Evolutionary conservation across 768 basidiomycete species (phyloP), one percentile per base, ranked within the genome.

Genomic region (Gyrodon lividus): DNA sequence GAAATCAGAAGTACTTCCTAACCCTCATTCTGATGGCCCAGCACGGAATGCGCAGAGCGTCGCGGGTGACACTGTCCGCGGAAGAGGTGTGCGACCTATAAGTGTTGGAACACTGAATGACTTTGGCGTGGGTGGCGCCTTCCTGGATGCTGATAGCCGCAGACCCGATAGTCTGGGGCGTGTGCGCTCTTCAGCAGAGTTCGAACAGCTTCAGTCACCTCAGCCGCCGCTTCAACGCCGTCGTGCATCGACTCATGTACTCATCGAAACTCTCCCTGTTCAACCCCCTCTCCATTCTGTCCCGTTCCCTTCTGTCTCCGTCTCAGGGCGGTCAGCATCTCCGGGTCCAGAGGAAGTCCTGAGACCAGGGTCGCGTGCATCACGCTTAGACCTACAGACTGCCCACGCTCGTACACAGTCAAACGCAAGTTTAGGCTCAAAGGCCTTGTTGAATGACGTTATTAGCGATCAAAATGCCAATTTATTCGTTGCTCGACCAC

Each of bases 31-130:
- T 62, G 50, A 60, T 70, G 14, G 5, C 9, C 41, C 68, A 67
- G 35, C 74, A n/a, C 74, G 71, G 39, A 69, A 74, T 48, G 76
- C 74, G 37, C 71, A 71, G 23, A 74, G 77, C 17, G 72, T 76
- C 35, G 74, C 72, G 22, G 69, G 73, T 48, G 76, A 78, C 23
- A 59, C 67, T 24, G 50, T 68, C 13, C 68, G 71, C 16, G 66
- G 73, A 50, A 73, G 78, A 39, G 75, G 74, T 20, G 70, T 79
- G 16, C 77, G 86, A 49, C 81, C 88, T 17, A 75, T 83, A 72
- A 92, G 88, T 61, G 71, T 85, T 49, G 86, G 86, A 2, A 73
- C 81, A 50, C 63, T 85, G 43, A 84, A 83, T 34, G 74, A 78
- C 43, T 75, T 78, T 45, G 77, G 78, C 13, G 65, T 59, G 26